These are phyloP conservation scores for Fraxinus pennsylvanica DNA, from an alignment of 257 asterid genomes.

Conservation along the genomic window DNA sequence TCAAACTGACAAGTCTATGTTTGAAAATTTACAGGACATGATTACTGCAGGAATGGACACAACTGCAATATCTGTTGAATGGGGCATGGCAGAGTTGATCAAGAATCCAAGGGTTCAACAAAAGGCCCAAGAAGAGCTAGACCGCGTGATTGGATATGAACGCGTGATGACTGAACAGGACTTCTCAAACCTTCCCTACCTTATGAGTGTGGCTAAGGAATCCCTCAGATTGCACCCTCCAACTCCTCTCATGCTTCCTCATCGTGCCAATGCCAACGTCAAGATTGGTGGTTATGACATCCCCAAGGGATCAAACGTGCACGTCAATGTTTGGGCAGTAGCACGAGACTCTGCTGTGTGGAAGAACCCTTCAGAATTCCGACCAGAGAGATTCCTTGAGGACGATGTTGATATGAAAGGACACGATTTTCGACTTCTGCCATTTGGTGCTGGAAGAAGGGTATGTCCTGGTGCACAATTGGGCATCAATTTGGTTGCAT, in stretches of 20 bases:
- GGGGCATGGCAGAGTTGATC: slow-evolving; percentile 87
- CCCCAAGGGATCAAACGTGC: slow-evolving; percentile 66
- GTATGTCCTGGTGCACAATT: slow-evolving; percentile 80
- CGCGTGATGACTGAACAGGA: slow-evolving; percentile 60
- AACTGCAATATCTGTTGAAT: slow-evolving; percentile 71
- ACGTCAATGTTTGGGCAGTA: slow-evolving; percentile 83
- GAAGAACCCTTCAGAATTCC: slow-evolving; percentile 56
- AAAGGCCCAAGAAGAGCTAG: slow-evolving; percentile 77
- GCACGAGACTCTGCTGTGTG: slow-evolving; percentile 68
- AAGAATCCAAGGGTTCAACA: slow-evolving; percentile 68
- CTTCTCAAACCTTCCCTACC: slow-evolving; percentile 68
- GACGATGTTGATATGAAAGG: slow-evolving; percentile 85
- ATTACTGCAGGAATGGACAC: slow-evolving; percentile 84
- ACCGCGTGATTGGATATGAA: slow-evolving; percentile 52
- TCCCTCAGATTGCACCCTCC: slow-evolving; percentile 75
- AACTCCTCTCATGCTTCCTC: slow-evolving; percentile 82
- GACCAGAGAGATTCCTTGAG: slow-evolving; percentile 72
- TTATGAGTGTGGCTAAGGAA: slow-evolving; percentile 63
- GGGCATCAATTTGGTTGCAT: slow-evolving; percentile 66
- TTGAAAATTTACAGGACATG: slow-evolving; percentile 56
- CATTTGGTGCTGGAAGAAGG: slow-evolving; percentile 78
- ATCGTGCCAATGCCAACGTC: slow-evolving; percentile 56
- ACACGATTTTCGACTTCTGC: slow-evolving; percentile 63
- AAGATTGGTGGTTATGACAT: slow-evolving; percentile 70
- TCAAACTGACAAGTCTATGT: background rate